Base-by-base conservation (phyloP, 345 rosid genomes). In the Arabidopsis suecica region DNA sequence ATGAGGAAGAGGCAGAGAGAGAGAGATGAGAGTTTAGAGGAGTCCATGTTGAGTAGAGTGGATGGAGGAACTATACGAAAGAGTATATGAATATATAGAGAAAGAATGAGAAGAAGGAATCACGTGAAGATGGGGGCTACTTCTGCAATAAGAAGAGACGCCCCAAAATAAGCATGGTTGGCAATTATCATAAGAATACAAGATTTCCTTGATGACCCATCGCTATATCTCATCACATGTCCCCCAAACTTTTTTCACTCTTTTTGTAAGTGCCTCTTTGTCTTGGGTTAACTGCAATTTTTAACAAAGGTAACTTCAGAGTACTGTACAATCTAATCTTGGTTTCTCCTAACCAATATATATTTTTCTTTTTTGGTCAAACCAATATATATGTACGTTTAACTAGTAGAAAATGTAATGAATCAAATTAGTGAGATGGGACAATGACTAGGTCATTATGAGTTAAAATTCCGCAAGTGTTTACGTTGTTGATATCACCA, bases 81-180 rank as follows among this genome's bases (percentile, higher is more conserved):
- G 32, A 36, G 73, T 75, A 55, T 60, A 20, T 38, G 69, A 50
- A 28, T 74, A 65, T 86, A 86, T 84, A 88, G 83, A 84, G 79
- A 44, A 74, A 68, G 48, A 65, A 80, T 53, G 48, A 61, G 41
- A 47, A 65, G 72, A 82, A 80, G 82, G 79, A 44, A 71, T 82
- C 98, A 93, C 95, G 97, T 93, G 95, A 88, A 85, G 70, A 72
- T 71, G 82, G 79, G 81, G 78, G 82, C 79, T 78, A 65, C 81
- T 73, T 61, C 64, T 71, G 60, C 71, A 50, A 74, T 71, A 69
- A 40, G 78, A 78, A 63, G 85, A 79, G 81, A 85, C 6, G 74
- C 80, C 81, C 90, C 89, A 93, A 87, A 88, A 87, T 22, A 82
- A 71, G 85, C 90, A 87, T 79, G 86, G 97, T 84, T 88, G 97